Conservation (phyloP, 805 yeast species). For the Metschnikowia peoriensis region DNA sequence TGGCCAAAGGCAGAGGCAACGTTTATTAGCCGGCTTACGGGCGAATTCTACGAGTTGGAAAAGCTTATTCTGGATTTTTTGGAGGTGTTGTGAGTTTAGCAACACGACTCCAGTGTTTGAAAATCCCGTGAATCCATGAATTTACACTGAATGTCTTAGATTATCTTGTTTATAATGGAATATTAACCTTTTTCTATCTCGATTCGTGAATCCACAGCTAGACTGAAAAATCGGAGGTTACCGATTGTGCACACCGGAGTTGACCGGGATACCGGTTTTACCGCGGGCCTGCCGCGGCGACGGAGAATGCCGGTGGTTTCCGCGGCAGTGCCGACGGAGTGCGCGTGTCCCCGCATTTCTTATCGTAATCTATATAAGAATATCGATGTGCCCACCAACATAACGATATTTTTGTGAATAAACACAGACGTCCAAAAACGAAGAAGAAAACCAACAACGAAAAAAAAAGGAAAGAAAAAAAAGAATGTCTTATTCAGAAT, state of each 20-base stretch:
- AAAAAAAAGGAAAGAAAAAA: neutral
- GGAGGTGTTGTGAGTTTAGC: neutral
- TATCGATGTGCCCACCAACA: neutral
- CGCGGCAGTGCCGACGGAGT: slow-evolving; percentile 5
- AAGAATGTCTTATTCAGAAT: slow-evolving; percentile 7
- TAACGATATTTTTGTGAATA: neutral
- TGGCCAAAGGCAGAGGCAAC: slow-evolving; percentile 7
- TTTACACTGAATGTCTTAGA: too few relatives aligned
- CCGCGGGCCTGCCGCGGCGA: neutral
- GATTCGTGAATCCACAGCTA: too few relatives aligned
- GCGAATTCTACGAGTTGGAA: slow-evolving; percentile 5
- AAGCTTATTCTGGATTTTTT: slow-evolving; percentile 7
- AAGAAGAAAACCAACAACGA: neutral
- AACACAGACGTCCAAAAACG: neutral
- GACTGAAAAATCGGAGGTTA: neutral
- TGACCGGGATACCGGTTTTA: neutral
- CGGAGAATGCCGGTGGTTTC: neutral
- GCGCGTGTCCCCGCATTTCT: slow-evolving; percentile 5
- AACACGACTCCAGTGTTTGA: neutral
- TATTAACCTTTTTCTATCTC: too few relatives aligned
- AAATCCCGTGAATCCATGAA: too few relatives aligned
- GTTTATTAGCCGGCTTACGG: slow-evolving; percentile 4
- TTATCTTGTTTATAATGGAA: too few relatives aligned
- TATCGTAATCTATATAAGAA: slow-evolving; percentile 10
- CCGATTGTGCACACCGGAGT: neutral